A percentile compares a stretch with the other conserved stretches of the same genome.
Conservation (phyloP, 1,284 basidiomycete species). For the Cryptococcus sp. region DNA sequence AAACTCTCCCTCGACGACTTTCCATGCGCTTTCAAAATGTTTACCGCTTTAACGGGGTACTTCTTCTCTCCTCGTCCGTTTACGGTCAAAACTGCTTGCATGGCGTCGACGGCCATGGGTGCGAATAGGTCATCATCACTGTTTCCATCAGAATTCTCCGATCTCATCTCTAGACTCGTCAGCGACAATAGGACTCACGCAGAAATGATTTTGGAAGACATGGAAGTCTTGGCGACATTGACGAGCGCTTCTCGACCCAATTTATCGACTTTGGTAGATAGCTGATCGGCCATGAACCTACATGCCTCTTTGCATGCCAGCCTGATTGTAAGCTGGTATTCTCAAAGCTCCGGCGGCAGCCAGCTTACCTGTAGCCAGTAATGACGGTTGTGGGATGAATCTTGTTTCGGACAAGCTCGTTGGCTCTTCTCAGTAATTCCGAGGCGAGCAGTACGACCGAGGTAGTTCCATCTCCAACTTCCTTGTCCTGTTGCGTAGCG, state of each 20-base stretch:
- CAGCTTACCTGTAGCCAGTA: conserved; percentile 75
- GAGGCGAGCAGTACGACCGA: conserved; percentile 98
- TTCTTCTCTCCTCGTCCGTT: conserved; percentile 95
- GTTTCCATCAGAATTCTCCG: conserved; percentile 4
- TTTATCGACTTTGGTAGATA: conserved; percentile 89
- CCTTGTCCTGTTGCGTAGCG: conserved; percentile 98
- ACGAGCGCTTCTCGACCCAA: conserved; percentile 88
- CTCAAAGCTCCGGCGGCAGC: not conserved
- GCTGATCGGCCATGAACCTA: conserved; percentile 96
- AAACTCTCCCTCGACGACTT: conserved; percentile 92
- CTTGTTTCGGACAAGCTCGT: conserved; percentile 96
- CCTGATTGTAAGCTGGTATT: conserved; percentile 17
- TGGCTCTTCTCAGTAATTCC: conserved; percentile 89
- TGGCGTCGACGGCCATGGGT: conserved; percentile 97
- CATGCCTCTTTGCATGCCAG: conserved; percentile 96
- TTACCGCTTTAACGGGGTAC: conserved; percentile 99
- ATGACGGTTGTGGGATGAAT: conserved; percentile 99
- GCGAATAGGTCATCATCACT: conserved; percentile 98
- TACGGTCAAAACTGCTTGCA: conserved; percentile 94
- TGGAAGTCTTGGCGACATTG: conserved; percentile 97
- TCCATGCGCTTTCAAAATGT: conserved; percentile 98
- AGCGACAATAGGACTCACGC: conserved; percentile 59
- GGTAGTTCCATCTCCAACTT: conserved; percentile 98
- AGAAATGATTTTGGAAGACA: conserved; percentile 98
- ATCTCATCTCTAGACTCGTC: not conserved